These are phyloP conservation scores for Wickerhamomyces mucosus DNA, from an alignment of 805 yeast species.

Conservation along the genomic window DNA sequence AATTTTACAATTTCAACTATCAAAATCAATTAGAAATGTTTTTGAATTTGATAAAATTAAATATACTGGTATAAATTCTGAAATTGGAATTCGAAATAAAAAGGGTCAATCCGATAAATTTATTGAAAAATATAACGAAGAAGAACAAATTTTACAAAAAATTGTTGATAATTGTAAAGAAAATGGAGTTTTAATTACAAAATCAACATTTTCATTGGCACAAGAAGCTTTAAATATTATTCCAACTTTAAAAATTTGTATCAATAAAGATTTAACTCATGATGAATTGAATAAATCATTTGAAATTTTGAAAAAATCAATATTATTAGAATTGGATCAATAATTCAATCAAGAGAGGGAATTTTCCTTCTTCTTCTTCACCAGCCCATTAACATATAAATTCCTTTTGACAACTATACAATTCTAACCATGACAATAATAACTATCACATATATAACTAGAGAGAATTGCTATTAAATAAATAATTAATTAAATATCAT, in stretches of 20 bases:
- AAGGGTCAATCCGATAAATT: constrained; percentile 23
- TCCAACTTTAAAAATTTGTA: constrained; percentile 47
- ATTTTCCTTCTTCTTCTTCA: too few species aligned
- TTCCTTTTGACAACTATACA: too few species aligned
- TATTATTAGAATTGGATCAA: too few species aligned
- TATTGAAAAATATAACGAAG: constrained; percentile 31
- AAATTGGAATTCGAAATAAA: constrained; percentile 20
- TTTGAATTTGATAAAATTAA: constrained; percentile 37
- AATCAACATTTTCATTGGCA: constrained; percentile 53
- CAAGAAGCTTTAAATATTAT: constrained; percentile 68
- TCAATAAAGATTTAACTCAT: constrained; percentile 36
- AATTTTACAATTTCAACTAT: constrained; percentile 55
- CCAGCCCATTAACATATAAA: too few species aligned
- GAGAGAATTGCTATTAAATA: too few species aligned
- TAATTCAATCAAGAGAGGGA: too few species aligned
- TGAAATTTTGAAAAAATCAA: too few species aligned
- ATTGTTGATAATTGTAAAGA: constrained; percentile 50
- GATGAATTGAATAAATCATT: constrained; percentile 37
- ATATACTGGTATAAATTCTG: constrained; percentile 22
- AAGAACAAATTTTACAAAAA: constrained; percentile 53
- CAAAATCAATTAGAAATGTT: constrained; percentile 31
- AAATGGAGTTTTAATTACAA: constrained; percentile 49
- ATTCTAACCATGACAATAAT: too few species aligned
- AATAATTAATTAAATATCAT: too few species aligned
- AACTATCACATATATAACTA: too few species aligned